phyloP scores from a whole-genome alignment of 139 green algal genomes.

The Pseudopediastrum boryanum region DNA sequence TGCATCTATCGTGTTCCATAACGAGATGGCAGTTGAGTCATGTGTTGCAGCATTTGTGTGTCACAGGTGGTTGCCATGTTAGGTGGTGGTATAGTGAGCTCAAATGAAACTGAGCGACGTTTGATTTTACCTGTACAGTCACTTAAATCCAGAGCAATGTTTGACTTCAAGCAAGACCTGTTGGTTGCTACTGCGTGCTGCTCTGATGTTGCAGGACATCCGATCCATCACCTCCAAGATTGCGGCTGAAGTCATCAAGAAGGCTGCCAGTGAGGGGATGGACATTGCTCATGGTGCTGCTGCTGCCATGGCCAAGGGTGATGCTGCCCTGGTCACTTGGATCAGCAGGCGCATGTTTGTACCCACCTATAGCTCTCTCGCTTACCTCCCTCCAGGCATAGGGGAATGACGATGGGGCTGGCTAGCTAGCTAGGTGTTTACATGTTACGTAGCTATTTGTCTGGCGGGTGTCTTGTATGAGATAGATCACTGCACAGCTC shows the following conservation, averaged over 20 bases:
- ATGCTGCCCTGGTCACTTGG: conserved; percentile 23
- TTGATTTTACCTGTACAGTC: background rate
- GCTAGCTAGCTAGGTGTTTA: too few relatives aligned
- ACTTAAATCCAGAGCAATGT: background rate
- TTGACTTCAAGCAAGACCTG: background rate
- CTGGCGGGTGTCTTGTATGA: too few relatives aligned
- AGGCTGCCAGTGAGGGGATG: conserved; percentile 54
- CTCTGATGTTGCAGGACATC: conserved; percentile 55
- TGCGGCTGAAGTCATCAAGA: conserved; percentile 66
- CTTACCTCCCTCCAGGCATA: conserved; percentile 46
- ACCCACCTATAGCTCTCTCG: conserved; percentile 48
- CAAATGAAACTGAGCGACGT: background rate
- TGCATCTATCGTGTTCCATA: background rate
- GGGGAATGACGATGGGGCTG: conserved; percentile 42
- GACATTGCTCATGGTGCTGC: background rate
- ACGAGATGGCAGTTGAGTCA: background rate
- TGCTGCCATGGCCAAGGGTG: background rate
- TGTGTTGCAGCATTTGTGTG: background rate
- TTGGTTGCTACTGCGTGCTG: background rate
- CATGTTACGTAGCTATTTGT: too few relatives aligned
- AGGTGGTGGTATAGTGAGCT: background rate
- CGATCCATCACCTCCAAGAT: conserved; percentile 62
- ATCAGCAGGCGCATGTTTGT: conserved; percentile 49
- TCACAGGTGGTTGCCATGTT: background rate
- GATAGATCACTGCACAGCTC: too few relatives aligned